Evolutionary conservation across 2,329 filamentous ascomycete genomes (phyloP), one percentile per base, ranked within the genome.

Genomic region (Venturia carpophila): DNA sequence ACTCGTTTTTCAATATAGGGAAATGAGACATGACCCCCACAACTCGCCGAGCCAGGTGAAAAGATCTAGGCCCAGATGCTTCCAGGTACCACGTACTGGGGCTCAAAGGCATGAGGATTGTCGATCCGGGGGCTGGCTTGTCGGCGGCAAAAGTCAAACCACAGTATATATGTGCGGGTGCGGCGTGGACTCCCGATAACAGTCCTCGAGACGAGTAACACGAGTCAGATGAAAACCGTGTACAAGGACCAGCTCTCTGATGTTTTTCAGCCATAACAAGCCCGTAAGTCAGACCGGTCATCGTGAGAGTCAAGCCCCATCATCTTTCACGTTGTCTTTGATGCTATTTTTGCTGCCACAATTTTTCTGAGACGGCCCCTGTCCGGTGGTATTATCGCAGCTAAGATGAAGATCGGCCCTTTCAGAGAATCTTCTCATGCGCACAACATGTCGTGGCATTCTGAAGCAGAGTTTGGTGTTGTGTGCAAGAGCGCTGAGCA

Each of bases 111-210:
- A 58, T 27, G 30, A 37, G 52, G 30, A 37, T 34, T 11, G 27
- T 34, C 37, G 27, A n/a, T n/a, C 52, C 52, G 37, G 9, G 52
- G 27, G 15, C 6, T 34, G 19, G 52, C 52, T 37, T 58, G 52
- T 58, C 52, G 52, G 17, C 30, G 52, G 52, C 52, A 37, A 56
- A 56, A n/a, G 19, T 34, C 11, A 55, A n/a, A n/a, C n/a, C n/a
- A n/a, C n/a, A n/a, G n/a, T 55, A 30, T 55, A 34, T 55, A 6
- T 47, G 9, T 13, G 49, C 27, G 27, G 52, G n/a, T n/a, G 52
- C 52, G 52, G 27, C 52, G 30, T 19, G 10, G 17, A 19, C 37
- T 19, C 27, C 52, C 30, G 15, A 37, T 37, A 24, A n/a, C 17
- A 17, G 19, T n/a, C 52, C 27, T 37, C 52, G 27, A 58, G 52